Percentiles rank a stretch among this genome's conserved stretches.
Conservation (phyloP, 768 basidiomycete genomes). For the Grammothele lineata region DNA sequence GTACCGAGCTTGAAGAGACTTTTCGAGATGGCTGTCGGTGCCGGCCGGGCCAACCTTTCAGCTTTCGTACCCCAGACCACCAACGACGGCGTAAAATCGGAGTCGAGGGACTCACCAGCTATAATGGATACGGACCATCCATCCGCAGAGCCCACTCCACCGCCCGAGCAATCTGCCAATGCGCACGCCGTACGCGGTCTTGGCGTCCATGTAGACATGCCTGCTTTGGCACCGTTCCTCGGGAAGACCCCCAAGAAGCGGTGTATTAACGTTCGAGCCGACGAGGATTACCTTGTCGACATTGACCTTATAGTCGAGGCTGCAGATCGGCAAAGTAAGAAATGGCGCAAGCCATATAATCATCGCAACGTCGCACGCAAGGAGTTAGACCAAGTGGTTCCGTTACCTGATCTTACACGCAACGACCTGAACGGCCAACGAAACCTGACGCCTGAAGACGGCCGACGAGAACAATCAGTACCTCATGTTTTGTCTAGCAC, state of each 20-base stretch:
- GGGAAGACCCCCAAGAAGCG: conserved; percentile 40
- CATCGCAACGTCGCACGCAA: conserved; percentile 40
- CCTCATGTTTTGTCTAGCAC: conserved; percentile 23
- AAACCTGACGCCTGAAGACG: no score
- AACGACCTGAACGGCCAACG: no score
- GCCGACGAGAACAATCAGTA: no score
- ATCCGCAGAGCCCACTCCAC: not conserved
- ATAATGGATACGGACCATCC: no score
- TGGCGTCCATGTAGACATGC: conserved; percentile 47
- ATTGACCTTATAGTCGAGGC: no score
- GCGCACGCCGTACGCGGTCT: conserved; percentile 44
- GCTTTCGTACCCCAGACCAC: no score
- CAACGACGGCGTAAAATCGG: no score
- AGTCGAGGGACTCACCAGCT: no score
- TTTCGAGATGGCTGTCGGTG: conserved; percentile 47
- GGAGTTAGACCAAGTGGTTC: conserved; percentile 28
- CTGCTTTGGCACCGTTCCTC: conserved; percentile 47
- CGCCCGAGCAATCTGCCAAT: conserved; percentile 11
- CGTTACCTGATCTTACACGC: no score
- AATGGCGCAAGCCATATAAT: conserved; percentile 36
- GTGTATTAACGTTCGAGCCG: conserved; percentile 32
- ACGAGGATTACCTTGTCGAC: conserved; percentile 32
- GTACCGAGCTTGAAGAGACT: conserved; percentile 43
- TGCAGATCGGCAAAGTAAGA: not conserved
- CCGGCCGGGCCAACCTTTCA: no score